These are phyloP conservation scores for Phytophthora pluvialis DNA, from an alignment of 352 stramenopile species.

Conservation along the genomic window DNA sequence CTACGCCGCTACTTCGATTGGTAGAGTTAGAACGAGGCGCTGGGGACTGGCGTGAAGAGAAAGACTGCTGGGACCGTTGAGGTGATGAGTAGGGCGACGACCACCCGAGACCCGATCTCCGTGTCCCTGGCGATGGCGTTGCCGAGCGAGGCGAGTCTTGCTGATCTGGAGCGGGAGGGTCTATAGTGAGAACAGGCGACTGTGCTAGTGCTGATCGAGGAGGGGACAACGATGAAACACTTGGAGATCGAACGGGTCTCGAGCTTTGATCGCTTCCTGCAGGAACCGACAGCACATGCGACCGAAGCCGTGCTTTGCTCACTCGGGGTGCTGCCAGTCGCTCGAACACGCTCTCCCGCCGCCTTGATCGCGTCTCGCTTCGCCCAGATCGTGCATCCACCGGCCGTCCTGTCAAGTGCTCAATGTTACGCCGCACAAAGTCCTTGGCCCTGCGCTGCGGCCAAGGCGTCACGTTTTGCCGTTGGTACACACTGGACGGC, in stretches of 20 bases:
- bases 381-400: not conserved
- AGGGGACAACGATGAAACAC: slow-evolving; percentile 17
- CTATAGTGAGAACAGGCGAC: slow-evolving; percentile 25
- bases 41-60: slow-evolving; percentile 15
- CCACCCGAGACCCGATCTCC: slow-evolving; percentile 12
- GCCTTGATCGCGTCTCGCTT: not conserved
- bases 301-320: slow-evolving; percentile 27
- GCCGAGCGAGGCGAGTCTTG: slow-evolving; percentile 11
- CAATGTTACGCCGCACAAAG: slow-evolving; percentile 66
- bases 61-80: slow-evolving; percentile 34
- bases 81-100: slow-evolving; percentile 24
- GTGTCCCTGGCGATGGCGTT: slow-evolving; percentile 13
- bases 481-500: slow-evolving; percentile 40
- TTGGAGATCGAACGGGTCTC: not conserved
- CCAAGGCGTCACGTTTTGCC: slow-evolving; percentile 27
- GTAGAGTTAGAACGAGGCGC: slow-evolving; percentile 15
- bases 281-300: not conserved
- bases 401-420: slow-evolving; percentile 47
- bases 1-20: slow-evolving; percentile 18
- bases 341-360: slow-evolving; percentile 50
- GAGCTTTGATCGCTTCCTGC: not conserved
- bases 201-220: not conserved
- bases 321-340: slow-evolving; percentile 39
- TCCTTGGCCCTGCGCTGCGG: slow-evolving; percentile 44
- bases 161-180: slow-evolving; percentile 20